Conservation (phyloP, 2,329 filamentous ascomycete genomes). For the Cercospora nicotianae region DNA sequence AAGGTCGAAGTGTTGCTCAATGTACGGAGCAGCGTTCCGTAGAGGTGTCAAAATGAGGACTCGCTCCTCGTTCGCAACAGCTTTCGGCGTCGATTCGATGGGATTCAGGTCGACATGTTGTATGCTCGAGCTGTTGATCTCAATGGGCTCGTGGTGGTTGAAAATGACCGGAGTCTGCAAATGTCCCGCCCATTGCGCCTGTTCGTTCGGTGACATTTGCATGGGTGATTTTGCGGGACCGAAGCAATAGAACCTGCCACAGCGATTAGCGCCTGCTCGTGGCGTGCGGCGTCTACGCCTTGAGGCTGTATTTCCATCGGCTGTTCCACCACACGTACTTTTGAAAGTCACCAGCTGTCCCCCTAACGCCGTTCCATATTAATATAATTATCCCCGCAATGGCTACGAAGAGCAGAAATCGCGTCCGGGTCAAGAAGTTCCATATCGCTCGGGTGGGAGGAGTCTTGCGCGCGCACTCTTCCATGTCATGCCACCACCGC, state of each 20-base stretch:
- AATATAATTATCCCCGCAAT: conserved; percentile 71
- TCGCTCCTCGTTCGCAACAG: conserved; percentile 76
- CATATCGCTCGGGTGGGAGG: conserved; percentile 66
- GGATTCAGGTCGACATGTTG: conserved; percentile 79
- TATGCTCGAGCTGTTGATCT: conserved; percentile 79
- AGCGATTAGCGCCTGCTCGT: conserved; percentile 30
- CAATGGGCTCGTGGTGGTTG: conserved; percentile 88
- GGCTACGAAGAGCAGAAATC: conserved; percentile 73
- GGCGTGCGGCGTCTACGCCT: background rate
- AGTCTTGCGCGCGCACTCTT: conserved; percentile 80
- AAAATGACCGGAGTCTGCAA: conserved; percentile 91
- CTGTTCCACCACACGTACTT: conserved; percentile 59
- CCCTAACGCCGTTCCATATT: conserved; percentile 83
- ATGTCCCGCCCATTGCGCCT: conserved; percentile 84
- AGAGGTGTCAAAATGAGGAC: conserved; percentile 90
- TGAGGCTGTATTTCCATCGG: background rate
- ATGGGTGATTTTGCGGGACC: conserved; percentile 93
- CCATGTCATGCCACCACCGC: conserved; percentile 86
- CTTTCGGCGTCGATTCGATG: conserved; percentile 77
- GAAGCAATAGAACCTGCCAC: conserved; percentile 88
- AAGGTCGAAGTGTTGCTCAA: conserved; percentile 91
- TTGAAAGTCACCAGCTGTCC: conserved; percentile 82
- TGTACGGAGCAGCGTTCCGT: conserved; percentile 78
- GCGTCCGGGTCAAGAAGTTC: conserved; percentile 69
- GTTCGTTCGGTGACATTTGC: conserved; percentile 90